phyloP scores from a whole-genome alignment of 495 filamentous ascomycete genomes.

The Oleoguttula mirabilis region DNA sequence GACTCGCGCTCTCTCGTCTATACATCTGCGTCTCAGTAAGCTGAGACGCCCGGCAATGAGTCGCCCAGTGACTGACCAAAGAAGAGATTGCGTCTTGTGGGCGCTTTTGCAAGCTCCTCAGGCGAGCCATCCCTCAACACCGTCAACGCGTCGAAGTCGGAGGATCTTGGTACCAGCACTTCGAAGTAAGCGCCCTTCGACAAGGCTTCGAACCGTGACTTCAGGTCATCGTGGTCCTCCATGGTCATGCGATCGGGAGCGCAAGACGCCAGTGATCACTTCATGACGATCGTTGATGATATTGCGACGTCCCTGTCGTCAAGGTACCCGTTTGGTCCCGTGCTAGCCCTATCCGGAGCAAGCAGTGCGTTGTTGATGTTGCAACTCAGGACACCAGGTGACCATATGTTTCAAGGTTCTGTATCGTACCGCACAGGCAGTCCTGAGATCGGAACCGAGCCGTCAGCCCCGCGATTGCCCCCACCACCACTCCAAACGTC shows the following conservation, averaged over 20 bases:
- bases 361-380: too few species aligned
- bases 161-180: conserved; percentile 2
- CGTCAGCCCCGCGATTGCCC: too few species aligned
- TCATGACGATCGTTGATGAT: too few species aligned
- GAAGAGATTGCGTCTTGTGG: conserved; percentile 15
- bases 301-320: too few species aligned
- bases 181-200: conserved; percentile 10
- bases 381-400: too few species aligned
- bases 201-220: conserved; percentile 2
- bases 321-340: too few species aligned
- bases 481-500: too few species aligned
- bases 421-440: too few species aligned
- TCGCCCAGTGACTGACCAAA: conserved; percentile 6
- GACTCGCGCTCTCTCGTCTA: conserved; percentile 17
- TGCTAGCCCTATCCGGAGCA: too few species aligned
- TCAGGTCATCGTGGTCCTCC: conserved; percentile 2
- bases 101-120: conserved; percentile 6
- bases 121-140: conserved; percentile 1
- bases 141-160: background rate
- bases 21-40: conserved; percentile 15
- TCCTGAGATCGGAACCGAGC: too few species aligned
- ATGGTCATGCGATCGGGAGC: conserved; percentile 3
- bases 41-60: background rate
- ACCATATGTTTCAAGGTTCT: too few species aligned
- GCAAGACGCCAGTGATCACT: too few species aligned